These are phyloP conservation scores for Rauvolfia tetraphylla DNA, from an alignment of 257 asterid species.

Conservation along the genomic window DNA sequence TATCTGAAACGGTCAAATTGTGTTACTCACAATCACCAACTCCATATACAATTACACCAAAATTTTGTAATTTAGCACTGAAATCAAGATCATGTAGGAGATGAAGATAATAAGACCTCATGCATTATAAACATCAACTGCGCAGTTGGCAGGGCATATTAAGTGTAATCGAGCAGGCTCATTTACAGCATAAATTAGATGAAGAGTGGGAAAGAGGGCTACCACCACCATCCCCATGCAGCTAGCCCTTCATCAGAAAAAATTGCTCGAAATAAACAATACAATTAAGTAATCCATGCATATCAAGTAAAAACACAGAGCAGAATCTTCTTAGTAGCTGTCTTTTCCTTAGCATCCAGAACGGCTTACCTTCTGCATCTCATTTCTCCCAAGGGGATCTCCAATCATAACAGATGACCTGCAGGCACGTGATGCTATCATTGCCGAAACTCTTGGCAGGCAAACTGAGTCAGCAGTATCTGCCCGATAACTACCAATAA, in stretches of 20 bases:
- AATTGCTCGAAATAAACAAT: background rate
- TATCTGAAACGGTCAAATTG: constrained; percentile 47
- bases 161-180: background rate
- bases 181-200: background rate
- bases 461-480: constrained; percentile 80
- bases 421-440: constrained; percentile 99
- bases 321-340: background rate
- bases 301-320: background rate
- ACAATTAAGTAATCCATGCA: background rate
- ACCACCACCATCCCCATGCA: background rate
- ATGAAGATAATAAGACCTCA: background rate
- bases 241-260: background rate
- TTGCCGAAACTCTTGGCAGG: constrained; percentile 84
- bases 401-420: constrained; percentile 90
- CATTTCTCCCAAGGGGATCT: constrained; percentile 81
- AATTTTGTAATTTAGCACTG: background rate
- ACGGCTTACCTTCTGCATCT: constrained; percentile 73
- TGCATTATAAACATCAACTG: background rate
- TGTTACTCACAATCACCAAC: background rate
- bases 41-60: background rate
- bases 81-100: background rate
- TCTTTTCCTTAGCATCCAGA: background rate
- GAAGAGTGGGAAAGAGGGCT: background rate
- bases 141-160: background rate
- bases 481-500: constrained; percentile 58